These are phyloP conservation scores for Nicotiana benthamiana DNA, from an alignment of 257 asterid species.

Conservation along the genomic window DNA sequence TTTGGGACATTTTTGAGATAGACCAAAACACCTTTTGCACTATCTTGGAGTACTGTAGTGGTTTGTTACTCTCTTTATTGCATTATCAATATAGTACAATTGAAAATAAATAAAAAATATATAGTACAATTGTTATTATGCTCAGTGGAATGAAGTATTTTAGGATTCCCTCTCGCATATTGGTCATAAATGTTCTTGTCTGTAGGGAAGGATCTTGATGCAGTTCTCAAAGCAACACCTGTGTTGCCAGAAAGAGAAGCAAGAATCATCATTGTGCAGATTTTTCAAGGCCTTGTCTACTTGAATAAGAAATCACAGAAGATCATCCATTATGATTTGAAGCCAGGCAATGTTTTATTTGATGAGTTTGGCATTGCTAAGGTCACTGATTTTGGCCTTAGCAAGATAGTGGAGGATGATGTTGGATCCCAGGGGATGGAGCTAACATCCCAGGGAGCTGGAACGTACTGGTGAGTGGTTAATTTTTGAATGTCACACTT, in stretches of 20 bases:
- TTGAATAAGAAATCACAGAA: conserved; percentile 83
- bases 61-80: conserved; percentile 32
- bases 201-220: conserved; percentile 97
- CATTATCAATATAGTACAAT: neutral
- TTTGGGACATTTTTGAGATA: conserved; percentile 97
- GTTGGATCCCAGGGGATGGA: conserved; percentile 99
- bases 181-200: neutral
- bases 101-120: too few relatives aligned
- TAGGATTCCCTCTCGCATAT: neutral
- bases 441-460: conserved; percentile 99
- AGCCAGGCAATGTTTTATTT: conserved; percentile 96
- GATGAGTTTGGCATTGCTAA: conserved; percentile 86
- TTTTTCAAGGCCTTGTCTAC: conserved; percentile 93
- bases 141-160: neutral
- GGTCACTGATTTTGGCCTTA: conserved; percentile 97
- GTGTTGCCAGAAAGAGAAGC: conserved; percentile 90
- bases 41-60: conserved; percentile 90
- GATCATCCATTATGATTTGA: conserved; percentile 94
- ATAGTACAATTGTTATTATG: neutral
- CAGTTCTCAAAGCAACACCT: conserved; percentile 84
- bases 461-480: conserved; percentile 87
- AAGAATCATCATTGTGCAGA: conserved; percentile 76
- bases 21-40: conserved; percentile 98
- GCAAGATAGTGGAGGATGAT: conserved; percentile 96
- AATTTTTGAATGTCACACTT: neutral